Evolutionary conservation across 257 asterid genomes (phyloP).

Genomic region (Scutellaria minor): DNA sequence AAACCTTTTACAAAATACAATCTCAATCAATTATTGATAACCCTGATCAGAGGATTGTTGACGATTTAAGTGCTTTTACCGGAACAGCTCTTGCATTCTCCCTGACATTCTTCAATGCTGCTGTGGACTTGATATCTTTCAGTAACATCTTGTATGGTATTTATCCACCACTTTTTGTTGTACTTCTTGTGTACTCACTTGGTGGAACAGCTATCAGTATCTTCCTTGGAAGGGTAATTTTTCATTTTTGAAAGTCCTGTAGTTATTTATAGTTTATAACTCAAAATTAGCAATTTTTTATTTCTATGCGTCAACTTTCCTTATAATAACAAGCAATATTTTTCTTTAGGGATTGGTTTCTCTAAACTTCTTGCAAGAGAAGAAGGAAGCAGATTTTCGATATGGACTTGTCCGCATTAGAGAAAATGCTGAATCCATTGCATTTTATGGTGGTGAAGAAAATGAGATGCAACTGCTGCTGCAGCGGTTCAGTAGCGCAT

Average conservation of each 20-base stretch:
- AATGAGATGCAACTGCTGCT: slow-evolving; percentile 85
- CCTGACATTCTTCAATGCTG: slow-evolving; percentile 77
- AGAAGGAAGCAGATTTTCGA: slow-evolving; percentile 90
- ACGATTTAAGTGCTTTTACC: slow-evolving; percentile 88
- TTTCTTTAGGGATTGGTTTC: slow-evolving; percentile 71
- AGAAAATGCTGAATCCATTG: slow-evolving; percentile 97
- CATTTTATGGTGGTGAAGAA: slow-evolving; percentile 91
- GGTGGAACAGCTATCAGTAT: slow-evolving; percentile 92
- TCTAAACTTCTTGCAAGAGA: slow-evolving; percentile 91
- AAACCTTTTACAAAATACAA: slow-evolving; percentile 77
- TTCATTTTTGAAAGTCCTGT: slow-evolving; percentile 2
- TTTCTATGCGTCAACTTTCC: slow-evolving; percentile 15
- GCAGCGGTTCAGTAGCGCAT: slow-evolving; percentile 82
- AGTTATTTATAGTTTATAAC: background rate
- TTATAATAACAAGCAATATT: slow-evolving; percentile 27
- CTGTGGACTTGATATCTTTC: slow-evolving; percentile 88
- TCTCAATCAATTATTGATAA: slow-evolving; percentile 87
- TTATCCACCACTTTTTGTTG: slow-evolving; percentile 87
- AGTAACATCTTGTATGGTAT: slow-evolving; percentile 87
- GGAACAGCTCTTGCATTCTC: slow-evolving; percentile 93
- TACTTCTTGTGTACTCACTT: slow-evolving; percentile 79
- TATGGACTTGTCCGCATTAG: slow-evolving; percentile 89
- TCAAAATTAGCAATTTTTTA: slow-evolving; percentile 10
- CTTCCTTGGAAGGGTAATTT: slow-evolving; percentile 81
- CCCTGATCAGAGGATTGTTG: slow-evolving; percentile 96